Base-by-base conservation (phyloP, 108 stramenopile species). In the Cylindrotheca closterium region DNA sequence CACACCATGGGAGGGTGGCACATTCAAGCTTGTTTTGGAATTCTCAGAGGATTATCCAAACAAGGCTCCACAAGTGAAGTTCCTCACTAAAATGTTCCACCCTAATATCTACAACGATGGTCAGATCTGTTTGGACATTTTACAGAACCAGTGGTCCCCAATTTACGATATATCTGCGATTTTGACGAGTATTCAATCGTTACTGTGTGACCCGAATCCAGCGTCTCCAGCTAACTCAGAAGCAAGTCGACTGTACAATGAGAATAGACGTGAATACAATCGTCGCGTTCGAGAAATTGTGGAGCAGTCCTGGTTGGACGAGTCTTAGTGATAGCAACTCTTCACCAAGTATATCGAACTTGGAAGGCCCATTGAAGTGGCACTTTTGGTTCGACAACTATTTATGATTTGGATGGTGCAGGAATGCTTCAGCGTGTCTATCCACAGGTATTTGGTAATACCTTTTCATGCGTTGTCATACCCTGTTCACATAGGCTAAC, bases 31-130 rank as follows among this genome's bases (percentile, higher is more conserved):
- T 24, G 84, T 92, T 10, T 76, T 99, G 48, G 97, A 99, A 65
- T 99, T 99, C 78, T 86, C 96, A 4, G 99, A 99, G 73, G 99
- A 99, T 54, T 99, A 99, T 69, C 99, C 99, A 22, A 99, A 99
- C 89, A 99, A 99, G 78, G 93, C 97, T 8, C 99, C 99, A 12
- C 67, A 83, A 26, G 98, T 99, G 21, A 89, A 95, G 3, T 99
- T 99, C 78, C 72, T 99, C 50, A 98, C 99, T 23, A 96, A 96
- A 70, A 96, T 99, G 93, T 99, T 96, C 67, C 99, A 99, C 78
- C 99, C 99, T 30, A 99, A 99, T 78, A 97, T 99, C 72, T 99
- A 99, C 93, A 95, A 95, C 64, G 97, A 99, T 79, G 98, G 98
- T 22, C 92, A 96, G 60, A 95, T 97, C 71, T 95, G 93, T 72